Percentiles rank a stretch among this genome's conserved stretches.
These are phyloP conservation scores for Sporothrix brunneoviolacea DNA, from an alignment of 2,329 filamentous ascomycete genomes.

Conservation along the genomic window DNA sequence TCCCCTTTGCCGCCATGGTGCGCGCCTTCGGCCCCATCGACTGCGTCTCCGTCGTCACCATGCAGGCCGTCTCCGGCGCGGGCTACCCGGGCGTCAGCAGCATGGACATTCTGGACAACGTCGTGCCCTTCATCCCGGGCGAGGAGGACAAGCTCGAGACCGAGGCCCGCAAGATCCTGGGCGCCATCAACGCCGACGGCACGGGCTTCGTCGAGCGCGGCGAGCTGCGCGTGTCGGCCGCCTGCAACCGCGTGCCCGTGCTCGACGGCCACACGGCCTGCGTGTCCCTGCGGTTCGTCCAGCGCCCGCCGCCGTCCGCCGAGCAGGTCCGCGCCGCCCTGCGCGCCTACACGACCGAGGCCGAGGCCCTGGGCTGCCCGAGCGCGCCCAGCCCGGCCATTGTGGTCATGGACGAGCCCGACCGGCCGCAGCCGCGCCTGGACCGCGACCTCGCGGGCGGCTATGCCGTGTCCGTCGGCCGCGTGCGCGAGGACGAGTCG, in stretches of 20 bases:
- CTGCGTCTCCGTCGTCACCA: conserved; percentile 71
- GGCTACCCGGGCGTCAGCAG: conserved; percentile 84
- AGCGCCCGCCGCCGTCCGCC: conserved; percentile 64
- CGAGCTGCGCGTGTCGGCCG: conserved; percentile 69
- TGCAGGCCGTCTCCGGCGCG: conserved; percentile 90
- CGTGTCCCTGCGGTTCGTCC: conserved; percentile 76
- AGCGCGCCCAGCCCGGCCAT: conserved; percentile 79
- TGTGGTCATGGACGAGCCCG: conserved; percentile 79
- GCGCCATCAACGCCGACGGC: conserved; percentile 60
- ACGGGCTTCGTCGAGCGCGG: conserved; percentile 73
- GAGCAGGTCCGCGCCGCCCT: conserved; percentile 74
- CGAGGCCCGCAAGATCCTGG: conserved; percentile 92
- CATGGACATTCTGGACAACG: conserved; percentile 96
- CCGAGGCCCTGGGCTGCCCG: conserved; percentile 74
- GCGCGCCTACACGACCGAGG: conserved; percentile 74
- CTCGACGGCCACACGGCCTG: conserved; percentile 95
- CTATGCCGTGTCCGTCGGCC: conserved; percentile 85
- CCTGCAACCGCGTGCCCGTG: conserved; percentile 92
- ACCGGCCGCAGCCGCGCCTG: conserved; percentile 84
- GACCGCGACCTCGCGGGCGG: conserved; percentile 80
- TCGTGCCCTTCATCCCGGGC: conserved; percentile 86
- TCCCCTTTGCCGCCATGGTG: conserved; percentile 87
- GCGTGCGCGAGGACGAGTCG: conserved; percentile 76
- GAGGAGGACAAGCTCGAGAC: conserved; percentile 96
- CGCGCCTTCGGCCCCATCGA: conserved; percentile 79